Evolutionary conservation across 352 stramenopile species (phyloP), one percentile per base, ranked within the genome.

Genomic region (Phytopythium cucurbitacearum): DNA sequence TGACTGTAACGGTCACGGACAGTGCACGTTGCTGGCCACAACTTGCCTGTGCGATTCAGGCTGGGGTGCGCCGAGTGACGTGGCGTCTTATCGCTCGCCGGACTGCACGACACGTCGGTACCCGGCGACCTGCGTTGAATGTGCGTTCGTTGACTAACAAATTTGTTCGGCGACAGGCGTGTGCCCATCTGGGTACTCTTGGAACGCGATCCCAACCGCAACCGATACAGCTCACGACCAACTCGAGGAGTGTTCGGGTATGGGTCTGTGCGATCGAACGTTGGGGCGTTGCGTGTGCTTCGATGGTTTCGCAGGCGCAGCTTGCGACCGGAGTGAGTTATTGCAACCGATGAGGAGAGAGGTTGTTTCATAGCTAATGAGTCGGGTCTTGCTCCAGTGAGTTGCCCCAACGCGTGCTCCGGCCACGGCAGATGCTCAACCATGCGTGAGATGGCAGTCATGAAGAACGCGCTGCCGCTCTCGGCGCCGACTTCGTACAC

Each of bases 191-290:
- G 65, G 76, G 5, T 70, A 67, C 33, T 72, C 68, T 13, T 91
- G 80, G 80, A 82, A 58, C 35, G 68, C 62, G 15, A 65, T 89
- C 39, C 78, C 76, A 3, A 73, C 49, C 1, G 49, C 60, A 34
- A 43, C 59, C 2, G 60, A 48, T 5, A 82, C 70, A 21, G 68
- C 58, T 8, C 81, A 89, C 48, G 40, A 72, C 9, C 39, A 64
- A 0, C 21, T 82, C 5, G 66, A 80, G 41, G 91, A 98, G 66
- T 98, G 91, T 58, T 94, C 85, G 2, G 86, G 85, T n/a, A 86
- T 89, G 60, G 91, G 91, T 0, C 60, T 74, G 2, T 98, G 91
- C 65, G 67, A 97, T 57, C 73, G 89, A 37, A 57, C 4, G 35
- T 65, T 56, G 13, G 89, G 89, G 21, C 56, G 61, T 32, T 98